Percentiles rank a stretch among this genome's conserved stretches.
Conservation (phyloP, 805 yeast species). For the Lipomyces yamanashiensis region DNA sequence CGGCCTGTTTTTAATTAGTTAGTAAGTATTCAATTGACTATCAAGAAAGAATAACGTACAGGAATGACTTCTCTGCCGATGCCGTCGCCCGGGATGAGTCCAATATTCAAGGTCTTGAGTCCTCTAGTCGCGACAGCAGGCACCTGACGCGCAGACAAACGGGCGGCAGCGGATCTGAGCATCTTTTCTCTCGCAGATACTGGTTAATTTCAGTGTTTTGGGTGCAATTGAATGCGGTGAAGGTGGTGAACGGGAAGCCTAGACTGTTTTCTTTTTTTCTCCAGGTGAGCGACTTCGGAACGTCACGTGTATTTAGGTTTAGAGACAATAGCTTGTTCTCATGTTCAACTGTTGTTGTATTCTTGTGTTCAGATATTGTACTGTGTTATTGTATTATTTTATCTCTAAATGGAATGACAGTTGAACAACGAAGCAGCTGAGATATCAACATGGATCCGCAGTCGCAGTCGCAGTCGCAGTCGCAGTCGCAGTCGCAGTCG, state of each 20-base stretch:
- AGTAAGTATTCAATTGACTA: background rate
- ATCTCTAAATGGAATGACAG: no score
- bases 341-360: no score
- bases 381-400: no score
- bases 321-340: no score
- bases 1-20: constrained; percentile 52
- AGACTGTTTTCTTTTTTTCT: no score
- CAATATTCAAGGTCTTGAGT: constrained; percentile 42
- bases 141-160: background rate
- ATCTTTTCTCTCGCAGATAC: background rate
- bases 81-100: constrained; percentile 97
- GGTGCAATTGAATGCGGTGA: background rate
- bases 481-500: background rate
- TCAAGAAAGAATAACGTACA: constrained; percentile 44
- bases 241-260: no score
- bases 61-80: constrained; percentile 98
- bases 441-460: no score
- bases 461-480: no score
- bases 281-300: no score
- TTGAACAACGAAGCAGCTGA: no score
- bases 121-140: constrained; percentile 13
- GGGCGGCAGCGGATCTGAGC: constrained; percentile 12
- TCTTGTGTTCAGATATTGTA: no score
- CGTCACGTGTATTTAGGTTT: no score
- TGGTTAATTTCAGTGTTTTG: background rate